Percentiles rank a stretch among this genome's conserved stretches.
phyloP scores from a whole-genome alignment of 2,329 filamentous ascomycete genomes.

The Venturia pyrina region DNA sequence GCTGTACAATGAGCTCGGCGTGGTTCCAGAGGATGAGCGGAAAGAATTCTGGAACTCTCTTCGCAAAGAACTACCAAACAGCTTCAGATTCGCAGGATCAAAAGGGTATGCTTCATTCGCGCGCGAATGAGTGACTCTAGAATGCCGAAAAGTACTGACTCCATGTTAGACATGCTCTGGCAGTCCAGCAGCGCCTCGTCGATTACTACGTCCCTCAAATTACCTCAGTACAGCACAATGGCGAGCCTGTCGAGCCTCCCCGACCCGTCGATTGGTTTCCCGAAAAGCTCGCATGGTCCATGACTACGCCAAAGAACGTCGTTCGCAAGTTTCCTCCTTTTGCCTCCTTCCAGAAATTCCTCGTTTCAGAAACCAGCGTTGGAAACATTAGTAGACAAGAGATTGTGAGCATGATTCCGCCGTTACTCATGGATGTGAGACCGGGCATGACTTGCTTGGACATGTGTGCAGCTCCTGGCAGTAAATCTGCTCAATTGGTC shows the following conservation, averaged over 20 bases:
- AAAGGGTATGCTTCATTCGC: slow-evolving; percentile 54
- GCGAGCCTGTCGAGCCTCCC: slow-evolving; percentile 70
- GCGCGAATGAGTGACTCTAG: not conserved
- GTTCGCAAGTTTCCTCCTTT: slow-evolving; percentile 91
- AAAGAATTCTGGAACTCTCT: slow-evolving; percentile 76
- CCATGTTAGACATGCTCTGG: slow-evolving; percentile 64
- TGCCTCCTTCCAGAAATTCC: slow-evolving; percentile 90
- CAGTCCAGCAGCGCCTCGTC: slow-evolving; percentile 81
- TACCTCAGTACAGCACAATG: slow-evolving; percentile 72
- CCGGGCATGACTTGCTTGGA: slow-evolving; percentile 91
- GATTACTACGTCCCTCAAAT: slow-evolving; percentile 87
- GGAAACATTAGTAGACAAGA: slow-evolving; percentile 97
- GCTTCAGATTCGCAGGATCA: slow-evolving; percentile 93
- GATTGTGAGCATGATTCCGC: slow-evolving; percentile 97
- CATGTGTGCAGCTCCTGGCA: slow-evolving; percentile 92
- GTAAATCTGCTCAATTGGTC: slow-evolving; percentile 90
- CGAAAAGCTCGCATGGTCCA: slow-evolving; percentile 89
- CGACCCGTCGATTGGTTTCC: slow-evolving; percentile 84
- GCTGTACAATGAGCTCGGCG: slow-evolving; percentile 72
- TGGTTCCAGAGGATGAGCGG: slow-evolving; percentile 69
- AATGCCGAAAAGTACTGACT: slow-evolving; percentile 8
- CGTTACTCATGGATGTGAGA: slow-evolving; percentile 79
- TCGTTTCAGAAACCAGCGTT: slow-evolving; percentile 92
- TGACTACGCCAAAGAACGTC: slow-evolving; percentile 96
- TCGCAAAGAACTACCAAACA: slow-evolving; percentile 82